Percentiles rank a stretch among this genome's conserved stretches.
Conservation (phyloP, 169 alveolate species). For the Plasmodium vivax region DNA sequence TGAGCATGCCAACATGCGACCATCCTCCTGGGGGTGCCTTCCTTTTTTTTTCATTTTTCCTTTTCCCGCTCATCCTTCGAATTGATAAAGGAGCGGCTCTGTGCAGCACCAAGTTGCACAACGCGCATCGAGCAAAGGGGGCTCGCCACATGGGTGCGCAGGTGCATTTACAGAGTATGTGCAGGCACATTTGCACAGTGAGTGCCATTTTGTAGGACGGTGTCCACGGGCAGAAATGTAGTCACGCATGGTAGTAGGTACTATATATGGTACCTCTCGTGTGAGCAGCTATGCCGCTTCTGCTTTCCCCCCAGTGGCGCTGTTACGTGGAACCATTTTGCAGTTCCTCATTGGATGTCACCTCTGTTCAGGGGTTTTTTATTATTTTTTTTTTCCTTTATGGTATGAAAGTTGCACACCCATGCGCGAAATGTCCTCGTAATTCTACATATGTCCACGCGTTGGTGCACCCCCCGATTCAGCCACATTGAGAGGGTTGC, state of each 20-base stretch:
- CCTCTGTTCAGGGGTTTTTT: too few relatives aligned
- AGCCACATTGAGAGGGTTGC: too few relatives aligned
- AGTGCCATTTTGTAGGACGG: background rate
- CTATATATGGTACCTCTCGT: background rate
- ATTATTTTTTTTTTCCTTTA: too few relatives aligned
- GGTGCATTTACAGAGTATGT: background rate
- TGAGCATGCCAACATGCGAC: background rate
- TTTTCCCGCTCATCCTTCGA: background rate
- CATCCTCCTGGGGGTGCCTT: background rate
- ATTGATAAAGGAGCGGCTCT: background rate
- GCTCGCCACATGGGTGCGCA: background rate
- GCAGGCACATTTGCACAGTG: background rate
- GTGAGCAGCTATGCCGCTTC: background rate
- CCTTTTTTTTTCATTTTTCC: background rate
- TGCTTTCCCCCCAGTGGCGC: too few relatives aligned
- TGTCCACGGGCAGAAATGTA: background rate
- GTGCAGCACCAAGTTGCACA: conserved; percentile 41
- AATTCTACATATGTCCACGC: too few relatives aligned
- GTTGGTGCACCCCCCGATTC: too few relatives aligned
- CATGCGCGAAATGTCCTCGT: too few relatives aligned
- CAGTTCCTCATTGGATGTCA: too few relatives aligned
- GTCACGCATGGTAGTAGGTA: background rate
- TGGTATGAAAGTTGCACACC: too few relatives aligned
- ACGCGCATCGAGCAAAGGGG: background rate
- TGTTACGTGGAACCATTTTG: too few relatives aligned